A percentile compares a stretch with the other conserved stretches of the same genome.
Conservation (phyloP, 371 early-diverging fungal species). For the Mucor velutinosus region DNA sequence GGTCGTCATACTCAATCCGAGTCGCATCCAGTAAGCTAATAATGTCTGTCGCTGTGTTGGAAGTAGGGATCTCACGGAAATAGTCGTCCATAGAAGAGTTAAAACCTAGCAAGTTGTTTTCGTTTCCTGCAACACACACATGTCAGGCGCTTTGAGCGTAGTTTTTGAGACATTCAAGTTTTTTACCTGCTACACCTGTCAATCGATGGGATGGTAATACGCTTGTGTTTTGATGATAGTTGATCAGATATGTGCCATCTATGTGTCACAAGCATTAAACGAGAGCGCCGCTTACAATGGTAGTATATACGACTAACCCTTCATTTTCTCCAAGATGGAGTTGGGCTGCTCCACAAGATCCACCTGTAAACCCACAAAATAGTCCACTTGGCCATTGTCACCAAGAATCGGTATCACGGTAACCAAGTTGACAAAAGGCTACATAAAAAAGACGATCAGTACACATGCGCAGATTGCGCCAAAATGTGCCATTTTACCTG, state of each 20-base stretch:
- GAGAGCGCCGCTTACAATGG: background rate
- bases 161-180: background rate
- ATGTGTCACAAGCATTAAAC: background rate
- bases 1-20: background rate
- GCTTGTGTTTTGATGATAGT: slow-evolving; percentile 25
- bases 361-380: slow-evolving; percentile 68
- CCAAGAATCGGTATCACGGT: slow-evolving; percentile 64
- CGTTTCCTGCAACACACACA: background rate
- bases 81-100: slow-evolving; percentile 17
- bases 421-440: slow-evolving; percentile 71
- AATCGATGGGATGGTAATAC: background rate
- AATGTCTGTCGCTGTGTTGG: background rate
- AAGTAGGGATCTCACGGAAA: slow-evolving; percentile 24
- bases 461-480: background rate
- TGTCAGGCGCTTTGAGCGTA: background rate
- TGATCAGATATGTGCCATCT: slow-evolving; percentile 29
- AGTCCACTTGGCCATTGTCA: slow-evolving; percentile 41
- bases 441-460: background rate
- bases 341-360: slow-evolving; percentile 68
- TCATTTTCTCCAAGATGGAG: slow-evolving; percentile 57
- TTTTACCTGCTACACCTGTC: background rate
- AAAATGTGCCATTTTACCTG: slow-evolving; percentile 24
- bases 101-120: background rate
- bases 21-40: slow-evolving; percentile 3
- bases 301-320: slow-evolving; percentile 11